Evolutionary conservation across 2,329 filamentous ascomycete genomes (phyloP).

Genomic region (Dendryphion nanum): DNA sequence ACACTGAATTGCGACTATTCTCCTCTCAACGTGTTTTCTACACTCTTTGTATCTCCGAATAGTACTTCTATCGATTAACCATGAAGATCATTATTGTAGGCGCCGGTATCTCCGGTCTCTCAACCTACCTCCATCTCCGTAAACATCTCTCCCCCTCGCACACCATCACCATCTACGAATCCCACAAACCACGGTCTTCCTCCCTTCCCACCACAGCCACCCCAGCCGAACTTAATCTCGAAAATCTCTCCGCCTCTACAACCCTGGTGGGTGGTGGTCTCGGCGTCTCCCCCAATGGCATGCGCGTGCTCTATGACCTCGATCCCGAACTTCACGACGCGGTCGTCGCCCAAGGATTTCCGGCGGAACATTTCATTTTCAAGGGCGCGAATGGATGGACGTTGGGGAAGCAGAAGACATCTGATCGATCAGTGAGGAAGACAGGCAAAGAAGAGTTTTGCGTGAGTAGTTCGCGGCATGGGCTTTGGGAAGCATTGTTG

Average conservation of each 20-base stretch:
- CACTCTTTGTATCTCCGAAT: no score
- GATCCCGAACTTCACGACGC: slow-evolving; percentile 12
- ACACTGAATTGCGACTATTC: no score
- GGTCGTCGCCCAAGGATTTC: slow-evolving; percentile 20
- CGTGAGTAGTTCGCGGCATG: slow-evolving; percentile 18
- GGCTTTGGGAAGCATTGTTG: slow-evolving; percentile 21
- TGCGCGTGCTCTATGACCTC: slow-evolving; percentile 20
- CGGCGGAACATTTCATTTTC: slow-evolving; percentile 17
- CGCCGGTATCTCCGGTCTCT: slow-evolving; percentile 20
- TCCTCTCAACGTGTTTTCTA: no score
- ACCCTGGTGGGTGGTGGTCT: slow-evolving; percentile 23
- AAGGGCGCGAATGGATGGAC: slow-evolving; percentile 18
- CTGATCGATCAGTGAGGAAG: slow-evolving; percentile 8
- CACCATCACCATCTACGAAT: slow-evolving; percentile 26
- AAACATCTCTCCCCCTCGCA: slow-evolving; percentile 19
- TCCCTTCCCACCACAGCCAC: not conserved
- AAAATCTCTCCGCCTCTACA: slow-evolving; percentile 12
- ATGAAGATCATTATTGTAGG: slow-evolving; percentile 30
- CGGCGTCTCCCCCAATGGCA: slow-evolving; percentile 28
- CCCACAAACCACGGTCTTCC: slow-evolving; percentile 10
- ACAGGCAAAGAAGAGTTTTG: slow-evolving; percentile 13
- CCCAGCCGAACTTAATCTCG: slow-evolving; percentile 2
- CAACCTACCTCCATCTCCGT: slow-evolving; percentile 23
- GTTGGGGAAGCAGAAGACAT: slow-evolving; percentile 12
- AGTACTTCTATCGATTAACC: not conserved